Evolutionary conservation across 108 stramenopile species (phyloP), one percentile per base, ranked within the genome.

Genomic region (Stephanodiscus minutulus): DNA sequence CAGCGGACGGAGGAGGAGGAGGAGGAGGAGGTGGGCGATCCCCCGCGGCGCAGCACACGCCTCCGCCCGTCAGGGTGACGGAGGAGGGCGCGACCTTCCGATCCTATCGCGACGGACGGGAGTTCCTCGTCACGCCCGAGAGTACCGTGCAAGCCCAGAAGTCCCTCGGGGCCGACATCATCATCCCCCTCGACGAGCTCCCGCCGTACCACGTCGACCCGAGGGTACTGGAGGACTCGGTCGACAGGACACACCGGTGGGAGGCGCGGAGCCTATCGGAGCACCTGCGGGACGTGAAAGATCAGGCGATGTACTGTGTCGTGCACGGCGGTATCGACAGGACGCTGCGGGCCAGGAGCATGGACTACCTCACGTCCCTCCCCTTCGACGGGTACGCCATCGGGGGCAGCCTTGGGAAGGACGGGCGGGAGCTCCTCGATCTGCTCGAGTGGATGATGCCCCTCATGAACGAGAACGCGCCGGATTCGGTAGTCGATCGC

Each of bases 351-450:
- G 82, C 77, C 15, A 73, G 86, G 75, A 88, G 86, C 70, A 56
- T 95, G 12, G 89, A 95, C 0, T 96, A 95, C 65, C 75, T 97
- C 49, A 94, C 94, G 3, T 89, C 91, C 2, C 67, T 97, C 33
- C 93, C 94, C 0, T 97, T 97, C 81, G 97, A 97, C 74, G 97
- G 97, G 7, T 94, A 88, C 67, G 93, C 90, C 18, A 95, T 97
- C 71, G 94, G 97, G 18, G 97, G 97, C 1, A 87, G 89, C 10
- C 80, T 97, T 48, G 97, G 97, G 12, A 93, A 95, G 64, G 85
- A 91, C 47, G 70, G 89, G 21, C 77, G 88, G 28, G 95, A 97
- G 57, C 82, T 97, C 69, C 76, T 88, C 27, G 89, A 97, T 21
- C 63, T 97, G 50, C 75, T 97, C 35, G 49, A 63, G 37, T 93